A percentile compares a stretch with the other conserved stretches of the same genome.
These are phyloP conservation scores for Cytospora mali DNA, from an alignment of 2,329 filamentous ascomycete species.

Conservation along the genomic window DNA sequence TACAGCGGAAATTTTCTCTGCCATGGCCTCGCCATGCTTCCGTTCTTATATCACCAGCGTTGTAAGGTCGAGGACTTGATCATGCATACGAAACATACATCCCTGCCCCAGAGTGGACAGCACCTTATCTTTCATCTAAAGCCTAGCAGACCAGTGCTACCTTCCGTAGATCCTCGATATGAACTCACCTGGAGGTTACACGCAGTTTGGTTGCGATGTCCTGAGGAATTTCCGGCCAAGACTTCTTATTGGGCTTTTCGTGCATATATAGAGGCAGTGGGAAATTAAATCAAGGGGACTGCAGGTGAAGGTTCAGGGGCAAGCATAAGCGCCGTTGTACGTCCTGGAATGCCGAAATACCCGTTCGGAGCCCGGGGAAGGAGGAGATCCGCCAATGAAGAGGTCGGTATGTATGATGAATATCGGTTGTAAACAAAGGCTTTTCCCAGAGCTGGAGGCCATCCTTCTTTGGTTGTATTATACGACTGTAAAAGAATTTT, in stretches of 20 bases:
- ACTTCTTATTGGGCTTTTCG: neutral
- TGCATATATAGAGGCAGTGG: neutral
- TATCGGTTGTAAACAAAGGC: no score
- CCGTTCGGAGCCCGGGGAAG: neutral
- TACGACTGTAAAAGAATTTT: no score
- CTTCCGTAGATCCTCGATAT: neutral
- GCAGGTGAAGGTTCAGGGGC: neutral
- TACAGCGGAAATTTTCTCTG: neutral
- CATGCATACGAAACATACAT: neutral
- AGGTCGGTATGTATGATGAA: neutral
- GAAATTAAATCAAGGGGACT: neutral
- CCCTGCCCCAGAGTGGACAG: no score
- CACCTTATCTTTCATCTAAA: neutral
- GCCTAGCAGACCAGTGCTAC: neutral
- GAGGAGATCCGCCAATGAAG: neutral
- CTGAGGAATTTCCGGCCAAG: neutral
- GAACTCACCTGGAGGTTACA: neutral
- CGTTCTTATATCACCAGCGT: neutral
- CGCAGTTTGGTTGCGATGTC: neutral
- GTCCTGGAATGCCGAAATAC: neutral
- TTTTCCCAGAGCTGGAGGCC: no score
- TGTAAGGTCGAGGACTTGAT: no score
- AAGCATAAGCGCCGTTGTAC: no score
- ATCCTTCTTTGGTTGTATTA: no score
- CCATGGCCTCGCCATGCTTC: neutral